Evolutionary conservation across 192 early-diverging fungal genomes (phyloP).

Genomic region (Gamsiella multidivaricata): DNA sequence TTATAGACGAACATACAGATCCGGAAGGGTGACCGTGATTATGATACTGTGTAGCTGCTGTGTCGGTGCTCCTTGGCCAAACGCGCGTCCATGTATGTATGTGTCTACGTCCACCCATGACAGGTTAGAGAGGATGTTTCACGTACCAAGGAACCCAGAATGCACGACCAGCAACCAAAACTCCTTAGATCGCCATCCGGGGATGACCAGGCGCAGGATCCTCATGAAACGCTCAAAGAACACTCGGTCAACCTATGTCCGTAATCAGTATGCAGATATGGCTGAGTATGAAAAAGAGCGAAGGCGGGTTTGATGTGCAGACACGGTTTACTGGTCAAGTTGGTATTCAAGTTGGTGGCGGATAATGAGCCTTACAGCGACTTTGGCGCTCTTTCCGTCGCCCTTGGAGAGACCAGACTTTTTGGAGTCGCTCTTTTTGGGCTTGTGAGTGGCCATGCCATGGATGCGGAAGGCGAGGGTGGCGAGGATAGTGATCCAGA

Average conservation of each 20-base stretch:
- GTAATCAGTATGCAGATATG: too few relatives aligned
- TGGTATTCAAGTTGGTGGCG: too few relatives aligned
- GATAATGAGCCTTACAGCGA: slow-evolving; percentile 38
- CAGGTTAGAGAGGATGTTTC: too few relatives aligned
- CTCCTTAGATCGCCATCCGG: slow-evolving; percentile 85
- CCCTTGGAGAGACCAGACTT: slow-evolving; percentile 40
- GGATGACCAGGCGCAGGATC: slow-evolving; percentile 86
- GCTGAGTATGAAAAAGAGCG: too few relatives aligned
- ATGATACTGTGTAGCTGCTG: too few relatives aligned
- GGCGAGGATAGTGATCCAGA: slow-evolving; percentile 51
- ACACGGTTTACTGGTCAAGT: too few relatives aligned
- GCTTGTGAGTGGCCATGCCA: slow-evolving; percentile 33
- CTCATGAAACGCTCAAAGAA: slow-evolving; percentile 70
- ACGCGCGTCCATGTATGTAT: too few relatives aligned
- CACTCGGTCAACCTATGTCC: slow-evolving; percentile 60
- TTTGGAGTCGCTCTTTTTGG: slow-evolving; percentile 33
- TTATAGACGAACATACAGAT: too few relatives aligned
- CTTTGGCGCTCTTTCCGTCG: slow-evolving; percentile 43
- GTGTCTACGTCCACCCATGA: too few relatives aligned
- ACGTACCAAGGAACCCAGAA: slow-evolving; percentile 79
- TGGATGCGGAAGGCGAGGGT: slow-evolving; percentile 52
- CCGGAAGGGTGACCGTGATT: too few relatives aligned
- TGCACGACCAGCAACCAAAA: slow-evolving; percentile 87
- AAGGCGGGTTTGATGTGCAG: too few relatives aligned
- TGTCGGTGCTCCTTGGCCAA: too few relatives aligned